Evolutionary conservation across 345 rosid genomes (phyloP), one percentile per base, ranked within the genome.

Genomic region (Erodium maritimum): DNA sequence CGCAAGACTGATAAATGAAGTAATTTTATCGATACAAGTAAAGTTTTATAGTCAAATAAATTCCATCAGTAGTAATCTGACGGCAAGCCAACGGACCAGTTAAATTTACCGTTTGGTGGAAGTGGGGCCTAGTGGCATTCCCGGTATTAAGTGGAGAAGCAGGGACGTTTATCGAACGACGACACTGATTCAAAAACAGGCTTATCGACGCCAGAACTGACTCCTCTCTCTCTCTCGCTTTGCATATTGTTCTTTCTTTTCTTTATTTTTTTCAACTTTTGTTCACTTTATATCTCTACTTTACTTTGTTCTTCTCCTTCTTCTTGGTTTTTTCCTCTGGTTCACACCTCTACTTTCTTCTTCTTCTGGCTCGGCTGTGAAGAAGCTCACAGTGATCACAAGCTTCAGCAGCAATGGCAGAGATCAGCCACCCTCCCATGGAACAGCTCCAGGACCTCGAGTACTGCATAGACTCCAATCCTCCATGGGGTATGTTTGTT

Each of bases 391-490:
- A 9, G 48, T 14, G 52, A 22, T 23, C 22, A 23, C 1, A 19
- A 25, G 64, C 67, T 63, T 29, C 24, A 14, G 2, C 24, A 19
- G 51, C 65, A 68, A 82, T 82, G 93, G 87, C 89, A 45, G 93
- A 80, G 45, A 79, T 79, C 23, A 73, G 58, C 25, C 89, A 86
- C 64, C 93, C 77, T 66, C 99, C 99, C 19, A 85, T 89, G 77
- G 99, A 94, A 60, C 97, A 87, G 67, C 96, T 90, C 65, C 95
- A 83, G 67, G 95, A 87, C 82, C 99, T 94, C 56, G 88, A 94
- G 68, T 94, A 87, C 80, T 93, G 99, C 91, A 93, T 93, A 82
- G 95, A 93, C 84, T 93, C 99, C 66, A 93, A 90, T 69, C 97
- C 99, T 71, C 75, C 99, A 66, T 93, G 99, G 99, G 79, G 99